Evolutionary conservation across 306 rosid genomes (phyloP), one percentile per base, ranked within the genome.

Genomic region (Gastrolobium villosum): DNA sequence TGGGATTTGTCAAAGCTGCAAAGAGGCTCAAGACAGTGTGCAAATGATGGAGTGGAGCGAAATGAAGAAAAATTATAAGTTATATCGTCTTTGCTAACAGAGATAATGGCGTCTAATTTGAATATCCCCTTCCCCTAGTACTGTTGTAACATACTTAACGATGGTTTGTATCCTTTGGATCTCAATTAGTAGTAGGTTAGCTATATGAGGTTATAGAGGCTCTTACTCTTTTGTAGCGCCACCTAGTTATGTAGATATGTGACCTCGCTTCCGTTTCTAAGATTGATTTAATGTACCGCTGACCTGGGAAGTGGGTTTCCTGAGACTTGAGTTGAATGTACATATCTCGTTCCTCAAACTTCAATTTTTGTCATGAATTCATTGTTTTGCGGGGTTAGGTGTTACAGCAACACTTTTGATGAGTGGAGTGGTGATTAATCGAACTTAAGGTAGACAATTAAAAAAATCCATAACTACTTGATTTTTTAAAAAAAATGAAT

Each of bases 1-100:
- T 84, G 83, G 98, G 98, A 56, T 94, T 94, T 81, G 98, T 92
- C 48, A 82, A 94, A 88, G 94, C 98, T 56, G 98, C 98, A 7
- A 94, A 88, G 92, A 90, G 87, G 82, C 85, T 90, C 68, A 94
- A 90, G 92, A 89, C 89, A 13, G 84, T 90, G 63, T 87, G 96
- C 97, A 92, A 92, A 88, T 92, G 92, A 13, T 61, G 44, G 69
- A 64, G 69, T 5, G 44, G 64, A 61, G 43, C 15, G 2, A 60
- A 74, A 20, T 53, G 76, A 55, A 40, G 73, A 59, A 20, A 20
- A 20, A 20, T 20, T 59, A 44, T 77, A 53, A 71, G 55, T 75
- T 36, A 81, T 41, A 55, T 81, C 79, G 80, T 78, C 82, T 78
- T 76, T 83, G 87, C 97, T 91, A 89, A 91, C 97, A 70, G 72